Evolutionary conservation across 441 rosid genomes (phyloP).

Genomic region (Populus hybrid): DNA sequence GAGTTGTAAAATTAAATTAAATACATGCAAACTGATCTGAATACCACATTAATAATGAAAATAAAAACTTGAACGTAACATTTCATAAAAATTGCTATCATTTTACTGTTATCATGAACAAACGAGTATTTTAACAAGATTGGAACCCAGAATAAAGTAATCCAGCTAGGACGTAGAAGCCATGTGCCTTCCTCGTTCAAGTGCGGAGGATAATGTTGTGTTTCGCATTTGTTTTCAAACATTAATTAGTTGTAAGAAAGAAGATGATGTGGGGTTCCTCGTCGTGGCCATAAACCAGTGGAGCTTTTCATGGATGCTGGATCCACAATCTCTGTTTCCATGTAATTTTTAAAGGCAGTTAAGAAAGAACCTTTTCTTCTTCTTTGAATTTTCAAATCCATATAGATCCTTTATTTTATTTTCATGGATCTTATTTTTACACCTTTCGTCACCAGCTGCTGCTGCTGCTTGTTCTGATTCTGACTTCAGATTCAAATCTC

Average conservation of each 20-base stretch:
- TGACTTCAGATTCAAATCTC: not conserved
- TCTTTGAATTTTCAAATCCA: constrained; percentile 21
- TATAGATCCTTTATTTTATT: constrained; percentile 2
- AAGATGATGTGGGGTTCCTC: constrained; percentile 39
- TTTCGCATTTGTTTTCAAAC: constrained; percentile 14
- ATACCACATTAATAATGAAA: too few species aligned
- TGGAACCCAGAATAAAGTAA: not conserved
- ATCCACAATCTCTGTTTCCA: constrained; percentile 37
- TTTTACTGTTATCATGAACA: too few species aligned
- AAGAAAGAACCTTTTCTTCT: constrained; percentile 16
- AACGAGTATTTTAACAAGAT: not conserved
- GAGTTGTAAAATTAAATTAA: rapidly evolving
- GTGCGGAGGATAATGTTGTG: constrained; percentile 30
- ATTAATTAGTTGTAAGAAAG: not conserved
- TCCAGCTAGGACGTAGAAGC: constrained; percentile 8
- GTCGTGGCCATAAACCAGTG: constrained; percentile 12
- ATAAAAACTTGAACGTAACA: too few species aligned
- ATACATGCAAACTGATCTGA: rapidly evolving
- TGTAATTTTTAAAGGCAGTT: constrained; percentile 6
- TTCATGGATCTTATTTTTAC: not conserved
- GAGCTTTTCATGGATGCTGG: constrained; percentile 44
- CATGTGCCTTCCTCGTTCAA: constrained; percentile 33
- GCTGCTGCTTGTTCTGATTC: not conserved
- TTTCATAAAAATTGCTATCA: too few species aligned
- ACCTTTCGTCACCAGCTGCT: not conserved